Base-by-base conservation (phyloP, 2,329 filamentous ascomycete species). In the Alternaria infectoria region DNA sequence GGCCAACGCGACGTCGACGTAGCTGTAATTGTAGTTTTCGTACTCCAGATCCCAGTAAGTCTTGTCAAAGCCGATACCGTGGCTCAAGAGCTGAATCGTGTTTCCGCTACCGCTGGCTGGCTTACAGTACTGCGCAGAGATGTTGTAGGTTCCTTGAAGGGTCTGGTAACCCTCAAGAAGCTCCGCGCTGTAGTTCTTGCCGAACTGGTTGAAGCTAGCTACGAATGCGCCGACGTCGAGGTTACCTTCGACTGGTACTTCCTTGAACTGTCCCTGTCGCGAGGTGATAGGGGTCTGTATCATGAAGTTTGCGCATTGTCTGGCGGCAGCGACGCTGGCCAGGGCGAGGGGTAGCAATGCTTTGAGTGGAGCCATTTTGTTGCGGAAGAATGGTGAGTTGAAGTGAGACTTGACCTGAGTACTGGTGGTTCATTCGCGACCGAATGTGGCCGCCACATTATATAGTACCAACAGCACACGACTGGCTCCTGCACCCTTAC, bases 11-110 rank as follows among this genome's bases (percentile, higher is more conserved):
- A 78, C 77, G 50, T 86, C 81, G 26, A 87, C 82, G 74, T 91
- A 91, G 71, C 84, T 88, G 80, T 91, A 90, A 73, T 89, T 87
- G 81, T 83, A 85, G 69, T 84, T 80, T 73, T 87, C 83, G 78
- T 81, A 86, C 1, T 86, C 75, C 11, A 86, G 75, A 72, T 91
- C 87, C 88, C 88, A 91, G 80, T 90, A 91, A 74, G 77, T 80
- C 64, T 85, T 84, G 68, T 86, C 84, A 65, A 87, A 87, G 10
- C 84, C 85, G 68, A 87, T 83, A 26, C 86, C 86, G 69, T 87
- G 85, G 2, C 83, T 84, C 13, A 88, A 74, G 19, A 88, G 62
- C 67, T 87, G 85, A 64, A 71, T 72, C 47, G 55, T 81, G 74
- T 11, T 83, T 9, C 68, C 66, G 6, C 69, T 70, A 10, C 67